Evolutionary conservation across 306 rosid genomes (phyloP).

Genomic region (Quercus aquifolioides): DNA sequence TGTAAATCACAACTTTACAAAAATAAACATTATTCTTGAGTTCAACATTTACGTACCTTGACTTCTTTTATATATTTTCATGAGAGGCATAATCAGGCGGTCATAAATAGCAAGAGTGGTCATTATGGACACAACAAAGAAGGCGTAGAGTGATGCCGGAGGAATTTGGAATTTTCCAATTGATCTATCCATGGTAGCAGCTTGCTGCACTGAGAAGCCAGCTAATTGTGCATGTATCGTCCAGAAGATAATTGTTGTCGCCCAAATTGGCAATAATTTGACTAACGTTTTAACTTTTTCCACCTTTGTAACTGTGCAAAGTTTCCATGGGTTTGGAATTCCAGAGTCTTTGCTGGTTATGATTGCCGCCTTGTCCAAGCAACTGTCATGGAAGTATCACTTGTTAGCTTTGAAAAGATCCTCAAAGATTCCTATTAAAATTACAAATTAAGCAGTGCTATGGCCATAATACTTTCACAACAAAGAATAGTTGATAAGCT

Average conservation of each 20-base stretch:
- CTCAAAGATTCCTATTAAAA: too few relatives aligned
- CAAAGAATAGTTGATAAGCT: too few relatives aligned
- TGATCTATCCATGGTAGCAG: background rate
- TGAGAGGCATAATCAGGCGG: background rate
- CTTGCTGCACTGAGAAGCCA: background rate
- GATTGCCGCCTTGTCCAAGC: background rate
- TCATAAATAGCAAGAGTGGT: background rate
- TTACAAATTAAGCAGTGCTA: too few relatives aligned
- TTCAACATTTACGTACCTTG: background rate
- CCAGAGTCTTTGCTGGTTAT: background rate
- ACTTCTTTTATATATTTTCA: background rate
- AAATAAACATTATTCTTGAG: too few relatives aligned
- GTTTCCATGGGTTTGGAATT: background rate
- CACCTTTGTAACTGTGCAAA: constrained; percentile 17
- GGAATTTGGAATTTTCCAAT: background rate
- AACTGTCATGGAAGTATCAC: background rate
- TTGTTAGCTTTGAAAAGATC: too few relatives aligned
- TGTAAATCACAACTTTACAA: too few relatives aligned
- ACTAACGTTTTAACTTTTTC: constrained; percentile 4
- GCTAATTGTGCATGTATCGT: background rate
- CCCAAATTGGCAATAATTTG: background rate
- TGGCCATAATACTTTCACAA: too few relatives aligned
- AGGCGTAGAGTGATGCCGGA: background rate
- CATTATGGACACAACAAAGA: background rate
- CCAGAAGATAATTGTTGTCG: background rate